phyloP scores from a whole-genome alignment of 139 green algal genomes.

The Volvox reticuliferus region DNA sequence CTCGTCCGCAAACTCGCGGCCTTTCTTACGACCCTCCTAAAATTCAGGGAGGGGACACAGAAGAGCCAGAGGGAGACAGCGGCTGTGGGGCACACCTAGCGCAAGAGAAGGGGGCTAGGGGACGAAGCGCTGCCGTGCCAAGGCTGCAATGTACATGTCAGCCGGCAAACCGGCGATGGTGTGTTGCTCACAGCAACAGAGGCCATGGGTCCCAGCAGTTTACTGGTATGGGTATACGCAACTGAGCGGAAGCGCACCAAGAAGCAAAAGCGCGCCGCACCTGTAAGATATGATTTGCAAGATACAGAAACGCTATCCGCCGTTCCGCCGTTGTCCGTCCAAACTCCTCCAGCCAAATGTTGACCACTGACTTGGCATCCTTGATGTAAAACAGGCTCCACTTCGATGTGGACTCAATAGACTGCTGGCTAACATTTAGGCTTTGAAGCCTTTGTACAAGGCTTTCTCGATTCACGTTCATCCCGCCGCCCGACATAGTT shows the following conservation, averaged over 20 bases:
- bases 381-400: slow-evolving; percentile 70
- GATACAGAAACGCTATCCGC: slow-evolving; percentile 64
- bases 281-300: slow-evolving; percentile 68
- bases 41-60: too few species aligned
- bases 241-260: too few species aligned
- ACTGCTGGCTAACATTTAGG: slow-evolving; percentile 63
- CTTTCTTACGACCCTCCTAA: slow-evolving; percentile 79
- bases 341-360: slow-evolving; percentile 66
- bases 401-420: slow-evolving; percentile 63
- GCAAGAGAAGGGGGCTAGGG: too few species aligned
- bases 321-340: slow-evolving; percentile 38
- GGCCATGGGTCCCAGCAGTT: too few species aligned
- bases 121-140: too few species aligned
- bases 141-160: too few species aligned
- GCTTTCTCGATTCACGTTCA: slow-evolving; percentile 43
- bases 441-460: slow-evolving; percentile 57
- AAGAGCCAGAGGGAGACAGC: too few species aligned
- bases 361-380: slow-evolving; percentile 61
- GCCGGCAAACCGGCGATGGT: too few species aligned
- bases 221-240: too few species aligned
- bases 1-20: slow-evolving; percentile 73
- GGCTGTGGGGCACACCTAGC: too few species aligned
- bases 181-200: too few species aligned
- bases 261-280: background rate
- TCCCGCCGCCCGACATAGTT: slow-evolving; percentile 20